Evolutionary conservation across 1,139 yeast genomes (phyloP).

Genomic region (Nakaseomyces uthaithaninus): DNA sequence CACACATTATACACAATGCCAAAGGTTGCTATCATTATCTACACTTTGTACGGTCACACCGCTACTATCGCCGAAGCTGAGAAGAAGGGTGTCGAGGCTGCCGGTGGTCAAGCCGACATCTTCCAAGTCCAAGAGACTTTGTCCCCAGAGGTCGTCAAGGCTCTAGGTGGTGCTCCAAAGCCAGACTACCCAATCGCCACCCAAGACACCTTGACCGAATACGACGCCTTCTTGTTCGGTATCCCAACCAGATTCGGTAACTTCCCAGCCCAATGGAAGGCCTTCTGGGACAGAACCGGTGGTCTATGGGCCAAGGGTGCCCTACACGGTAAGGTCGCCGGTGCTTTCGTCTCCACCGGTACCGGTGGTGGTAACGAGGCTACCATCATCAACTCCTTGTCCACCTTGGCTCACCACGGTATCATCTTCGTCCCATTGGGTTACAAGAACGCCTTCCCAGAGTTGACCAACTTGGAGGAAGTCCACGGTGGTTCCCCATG

Average conservation of each 20-base stretch:
- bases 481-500: conserved; percentile 76
- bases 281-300: conserved; percentile 79
- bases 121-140: conserved; percentile 79
- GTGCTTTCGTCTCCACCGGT: conserved; percentile 71
- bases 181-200: conserved; percentile 66
- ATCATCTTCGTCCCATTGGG: conserved; percentile 75
- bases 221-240: conserved; percentile 75
- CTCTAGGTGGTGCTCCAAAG: conserved; percentile 61
- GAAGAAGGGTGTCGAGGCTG: conserved; percentile 60
- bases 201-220: conserved; percentile 46
- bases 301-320: conserved; percentile 76
- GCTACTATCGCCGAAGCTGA: conserved; percentile 60
- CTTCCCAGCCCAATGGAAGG: conserved; percentile 72
- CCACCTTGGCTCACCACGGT: conserved; percentile 72
- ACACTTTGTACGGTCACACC: conserved; percentile 77
- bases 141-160: conserved; percentile 47
- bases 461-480: conserved; percentile 51
- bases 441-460: conserved; percentile 53
- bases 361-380: conserved; percentile 79
- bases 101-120: conserved; percentile 66
- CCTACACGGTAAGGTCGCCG: conserved; percentile 67
- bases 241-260: conserved; percentile 79
- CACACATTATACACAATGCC: conserved; percentile 15
- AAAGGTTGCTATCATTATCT: conserved; percentile 52
- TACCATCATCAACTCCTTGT: conserved; percentile 56